Conservation (phyloP, 805 yeast species). For the Metschnikowia lochheadii region DNA sequence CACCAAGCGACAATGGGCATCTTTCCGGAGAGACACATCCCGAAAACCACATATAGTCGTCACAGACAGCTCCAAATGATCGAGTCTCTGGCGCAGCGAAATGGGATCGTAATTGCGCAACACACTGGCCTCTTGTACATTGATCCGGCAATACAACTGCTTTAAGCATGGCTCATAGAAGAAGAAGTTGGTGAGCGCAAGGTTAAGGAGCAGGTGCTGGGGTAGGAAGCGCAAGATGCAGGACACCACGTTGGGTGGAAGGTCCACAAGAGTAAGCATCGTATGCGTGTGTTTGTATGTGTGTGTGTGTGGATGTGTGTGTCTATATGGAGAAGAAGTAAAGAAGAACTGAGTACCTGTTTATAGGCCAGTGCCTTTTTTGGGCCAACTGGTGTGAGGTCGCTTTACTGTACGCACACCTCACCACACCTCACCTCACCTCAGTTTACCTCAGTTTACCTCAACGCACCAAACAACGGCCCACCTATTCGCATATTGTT, state of each 20-base stretch:
- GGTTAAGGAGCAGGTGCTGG: conserved; percentile 28
- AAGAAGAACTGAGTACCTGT: background rate
- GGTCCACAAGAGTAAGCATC: conserved; percentile 2
- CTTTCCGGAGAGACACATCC: conserved; percentile 12
- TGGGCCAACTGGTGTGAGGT: background rate
- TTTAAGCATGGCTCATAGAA: conserved; percentile 32
- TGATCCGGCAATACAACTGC: conserved; percentile 26
- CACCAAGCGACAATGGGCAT: conserved; percentile 24
- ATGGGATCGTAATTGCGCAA: conserved; percentile 7
- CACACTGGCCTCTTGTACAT: conserved; percentile 20
- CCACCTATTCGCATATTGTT: too few relatives aligned
- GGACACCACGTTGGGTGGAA: conserved; percentile 13
- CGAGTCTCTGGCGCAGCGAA: conserved; percentile 12
- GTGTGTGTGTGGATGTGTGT: too few relatives aligned
- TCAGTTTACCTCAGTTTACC: too few relatives aligned
- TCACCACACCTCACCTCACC: too few relatives aligned
- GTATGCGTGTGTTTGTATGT: too few relatives aligned
- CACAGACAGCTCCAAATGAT: conserved; percentile 20
- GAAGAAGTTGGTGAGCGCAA: conserved; percentile 32
- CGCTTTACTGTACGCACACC: background rate
- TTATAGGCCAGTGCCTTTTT: background rate
- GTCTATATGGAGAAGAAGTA: too few relatives aligned
- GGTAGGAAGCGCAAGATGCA: conserved; percentile 22
- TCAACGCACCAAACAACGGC: too few relatives aligned
- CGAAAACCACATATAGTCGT: conserved; percentile 27